Evolutionary conservation across 495 filamentous ascomycete genomes (phyloP).

Genomic region (Penicillium longicatenatum): DNA sequence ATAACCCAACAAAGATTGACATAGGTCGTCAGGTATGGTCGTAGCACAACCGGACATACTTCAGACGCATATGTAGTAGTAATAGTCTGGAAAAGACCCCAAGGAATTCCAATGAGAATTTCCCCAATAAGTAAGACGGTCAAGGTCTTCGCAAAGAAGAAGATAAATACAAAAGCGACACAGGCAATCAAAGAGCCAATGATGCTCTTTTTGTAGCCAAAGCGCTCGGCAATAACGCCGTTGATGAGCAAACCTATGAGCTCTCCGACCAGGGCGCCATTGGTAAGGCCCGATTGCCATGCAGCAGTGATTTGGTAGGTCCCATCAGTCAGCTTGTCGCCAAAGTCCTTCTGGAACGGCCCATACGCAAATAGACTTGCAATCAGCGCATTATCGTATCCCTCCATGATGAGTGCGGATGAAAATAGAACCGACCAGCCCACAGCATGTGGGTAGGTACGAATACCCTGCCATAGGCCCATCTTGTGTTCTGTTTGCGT

Average conservation of each 20-base stretch:
- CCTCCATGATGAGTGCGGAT: conserved; percentile 44
- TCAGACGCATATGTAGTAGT: conserved; percentile 80
- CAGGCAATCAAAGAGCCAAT: conserved; percentile 51
- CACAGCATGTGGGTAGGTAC: conserved; percentile 37
- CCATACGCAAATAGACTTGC: conserved; percentile 22
- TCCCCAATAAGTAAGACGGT: conserved; percentile 67
- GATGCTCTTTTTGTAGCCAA: conserved; percentile 63
- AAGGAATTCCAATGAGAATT: conserved; percentile 74
- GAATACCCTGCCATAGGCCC: background rate
- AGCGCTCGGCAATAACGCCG: conserved; percentile 61
- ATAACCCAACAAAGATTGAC: conserved; percentile 78
- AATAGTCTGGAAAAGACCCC: conserved; percentile 77
- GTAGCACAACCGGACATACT: conserved; percentile 71
- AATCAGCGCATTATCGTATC: conserved; percentile 40
- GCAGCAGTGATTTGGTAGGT: conserved; percentile 39
- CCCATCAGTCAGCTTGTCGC: conserved; percentile 26
- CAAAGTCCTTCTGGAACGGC: conserved; percentile 24
- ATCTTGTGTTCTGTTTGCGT: conserved; percentile 2
- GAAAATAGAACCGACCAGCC: conserved; percentile 41
- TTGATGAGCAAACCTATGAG: conserved; percentile 66
- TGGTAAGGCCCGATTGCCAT: conserved; percentile 68
- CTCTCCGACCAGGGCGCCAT: conserved; percentile 56
- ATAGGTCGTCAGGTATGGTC: conserved; percentile 73
- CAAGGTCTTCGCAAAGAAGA: conserved; percentile 71
- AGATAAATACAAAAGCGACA: conserved; percentile 65